These are phyloP conservation scores for Saturnispora diversa DNA, from an alignment of 805 yeast genomes.

Conservation along the genomic window DNA sequence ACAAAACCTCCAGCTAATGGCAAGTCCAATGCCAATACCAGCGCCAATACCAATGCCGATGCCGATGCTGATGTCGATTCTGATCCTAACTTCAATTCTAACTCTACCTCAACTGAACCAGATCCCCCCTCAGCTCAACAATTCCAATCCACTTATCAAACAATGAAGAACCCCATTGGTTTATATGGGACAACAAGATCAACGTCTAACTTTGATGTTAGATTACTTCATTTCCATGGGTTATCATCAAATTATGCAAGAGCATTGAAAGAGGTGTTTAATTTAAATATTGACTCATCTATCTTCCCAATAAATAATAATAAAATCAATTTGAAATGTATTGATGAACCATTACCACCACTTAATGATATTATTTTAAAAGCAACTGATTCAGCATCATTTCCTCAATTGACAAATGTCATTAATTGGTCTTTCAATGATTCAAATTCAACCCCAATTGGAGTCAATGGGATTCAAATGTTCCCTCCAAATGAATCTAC, in stretches of 20 bases:
- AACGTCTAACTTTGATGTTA: constrained; percentile 6
- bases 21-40: no score
- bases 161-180: constrained; percentile 5
- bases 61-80: not conserved
- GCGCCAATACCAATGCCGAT: no score
- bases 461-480: constrained; percentile 6
- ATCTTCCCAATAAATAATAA: constrained; percentile 2
- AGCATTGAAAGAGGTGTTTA: constrained; percentile 1
- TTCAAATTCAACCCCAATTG: not conserved
- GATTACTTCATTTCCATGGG: constrained; percentile 7
- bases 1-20: not conserved
- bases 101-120: not conserved
- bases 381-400: constrained; percentile 5
- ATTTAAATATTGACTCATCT: not conserved
- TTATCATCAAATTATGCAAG: constrained; percentile 1
- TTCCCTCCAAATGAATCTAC: constrained; percentile 18
- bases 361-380: constrained; percentile 6
- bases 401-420: constrained; percentile 11
- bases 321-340: not conserved
- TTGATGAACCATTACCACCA: not conserved
- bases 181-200: constrained; percentile 6
- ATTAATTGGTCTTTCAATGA: constrained; percentile 19
- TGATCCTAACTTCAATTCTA: not conserved
- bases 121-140: not conserved
- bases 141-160: not conserved